Evolutionary conservation across 192 early-diverging fungal genomes (phyloP).

Genomic region (Rhizophagus sp.): DNA sequence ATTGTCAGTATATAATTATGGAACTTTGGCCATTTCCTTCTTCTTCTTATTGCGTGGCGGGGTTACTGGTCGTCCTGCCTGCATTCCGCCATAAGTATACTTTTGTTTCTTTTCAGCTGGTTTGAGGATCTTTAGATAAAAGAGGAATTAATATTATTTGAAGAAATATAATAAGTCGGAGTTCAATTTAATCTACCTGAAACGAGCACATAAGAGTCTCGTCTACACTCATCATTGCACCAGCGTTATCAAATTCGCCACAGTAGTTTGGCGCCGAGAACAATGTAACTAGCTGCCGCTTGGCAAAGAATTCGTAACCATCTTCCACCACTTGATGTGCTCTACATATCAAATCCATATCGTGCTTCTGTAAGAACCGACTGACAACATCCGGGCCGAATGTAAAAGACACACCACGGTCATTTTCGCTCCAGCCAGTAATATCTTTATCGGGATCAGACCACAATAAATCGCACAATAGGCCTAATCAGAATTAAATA

Average conservation of each 20-base stretch:
- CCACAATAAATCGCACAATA: conserved; percentile 96
- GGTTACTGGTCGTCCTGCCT: conserved; percentile 68
- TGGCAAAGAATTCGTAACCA: conserved; percentile 99
- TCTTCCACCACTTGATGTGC: conserved; percentile 99
- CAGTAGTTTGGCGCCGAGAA: conserved; percentile 98
- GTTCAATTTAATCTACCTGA: conserved; percentile 48
- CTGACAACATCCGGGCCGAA: conserved; percentile 95
- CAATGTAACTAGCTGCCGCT: conserved; percentile 92
- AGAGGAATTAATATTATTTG: neutral
- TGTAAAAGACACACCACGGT: conserved; percentile 94
- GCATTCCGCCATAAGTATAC: conserved; percentile 72
- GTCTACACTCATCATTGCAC: conserved; percentile 88
- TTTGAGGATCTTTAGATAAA: conserved; percentile 76
- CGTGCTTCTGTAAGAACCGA: conserved; percentile 93
- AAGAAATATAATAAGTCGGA: neutral
- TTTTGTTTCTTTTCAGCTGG: conserved; percentile 93
- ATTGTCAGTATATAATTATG: conserved; percentile 16
- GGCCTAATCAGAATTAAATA: conserved; percentile 47
- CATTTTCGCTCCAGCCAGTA: conserved; percentile 95
- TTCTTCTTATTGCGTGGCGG: conserved; percentile 73
- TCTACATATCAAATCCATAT: conserved; percentile 96
- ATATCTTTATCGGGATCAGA: conserved; percentile 98
- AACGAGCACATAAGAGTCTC: conserved; percentile 86
- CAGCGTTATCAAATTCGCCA: conserved; percentile 88
- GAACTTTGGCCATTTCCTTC: conserved; percentile 41